These are phyloP conservation scores for Lyophyllum atratum DNA, from an alignment of 768 basidiomycete genomes.

Conservation along the genomic window DNA sequence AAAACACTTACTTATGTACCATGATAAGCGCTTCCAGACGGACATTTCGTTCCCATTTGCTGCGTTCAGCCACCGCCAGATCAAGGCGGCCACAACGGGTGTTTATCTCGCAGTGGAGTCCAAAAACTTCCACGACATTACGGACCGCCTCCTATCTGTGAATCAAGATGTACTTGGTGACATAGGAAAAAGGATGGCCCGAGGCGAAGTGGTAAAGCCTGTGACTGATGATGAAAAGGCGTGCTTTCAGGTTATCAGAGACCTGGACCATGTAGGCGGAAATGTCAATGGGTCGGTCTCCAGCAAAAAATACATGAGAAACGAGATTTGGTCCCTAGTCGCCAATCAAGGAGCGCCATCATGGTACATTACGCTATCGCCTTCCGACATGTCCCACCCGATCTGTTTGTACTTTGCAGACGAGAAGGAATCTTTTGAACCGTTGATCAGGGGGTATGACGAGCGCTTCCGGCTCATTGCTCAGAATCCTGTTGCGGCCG, in stretches of 20 bases:
- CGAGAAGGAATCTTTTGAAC: conserved; percentile 20
- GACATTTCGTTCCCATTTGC: conserved; percentile 35
- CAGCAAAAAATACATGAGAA: conserved; percentile 20
- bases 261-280: conserved; percentile 18
- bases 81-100: conserved; percentile 21
- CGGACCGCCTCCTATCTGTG: conserved; percentile 9
- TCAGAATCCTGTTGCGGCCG: conserved; percentile 20
- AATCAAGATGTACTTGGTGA: conserved; percentile 8
- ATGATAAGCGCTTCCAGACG: conserved; percentile 40
- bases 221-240: conserved; percentile 17
- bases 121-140: conserved; percentile 17
- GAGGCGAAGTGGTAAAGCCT: conserved; percentile 12
- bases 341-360: conserved; percentile 26
- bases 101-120: conserved; percentile 17
- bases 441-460: conserved; percentile 6
- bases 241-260: conserved; percentile 21
- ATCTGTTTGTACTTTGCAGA: conserved; percentile 36
- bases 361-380: conserved; percentile 40
- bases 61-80: conserved; percentile 41
- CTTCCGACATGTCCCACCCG: conserved; percentile 35
- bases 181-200: conserved; percentile 5
- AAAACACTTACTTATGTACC: conserved; percentile 33
- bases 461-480: background rate
- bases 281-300: conserved; percentile 21
- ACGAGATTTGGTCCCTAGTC: conserved; percentile 24